Evolutionary conservation across 768 basidiomycete species (phyloP), one percentile per base, ranked within the genome.

Genomic region (Boletus bicolor): DNA sequence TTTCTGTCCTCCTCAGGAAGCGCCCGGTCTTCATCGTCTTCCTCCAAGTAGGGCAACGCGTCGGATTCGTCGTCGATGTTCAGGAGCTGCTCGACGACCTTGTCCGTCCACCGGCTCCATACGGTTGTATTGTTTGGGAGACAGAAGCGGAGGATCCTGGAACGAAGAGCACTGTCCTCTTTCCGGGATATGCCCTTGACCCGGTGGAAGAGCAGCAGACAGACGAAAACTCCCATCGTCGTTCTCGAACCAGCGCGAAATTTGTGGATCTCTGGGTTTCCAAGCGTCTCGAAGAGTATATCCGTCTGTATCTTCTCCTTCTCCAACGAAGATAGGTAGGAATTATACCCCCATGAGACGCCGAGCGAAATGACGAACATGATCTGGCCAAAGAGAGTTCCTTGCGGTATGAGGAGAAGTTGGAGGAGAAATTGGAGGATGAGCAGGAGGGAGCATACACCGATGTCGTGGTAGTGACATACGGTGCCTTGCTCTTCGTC

Each of bases 311-410:
- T 58, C 51, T 62, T 68, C 49, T 66, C 62, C 35, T 60, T 68
- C 58, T 79, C 76, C 68, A 78, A 52, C 2, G 67, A 70, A 5
- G 73, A 66, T 4, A 72, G 57, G 44, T 65, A 73, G 0, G 66
- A 63, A 37, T 71, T 75, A 28, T 75, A 72, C 10, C 19, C 51
- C 74, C 74, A 75, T 0, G 72, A 75, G 2, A 62, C 59, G 5
- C 51, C 64, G 44, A 75, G 61, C 7, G 72, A 67, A 8, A 51
- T 7, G 21, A 71, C 51, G 48, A 75, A 74, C 69, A 74, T 63
- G 45, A 67, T 54, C 45, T 74, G 73, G 5, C 74, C 74, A 14
- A 75, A 75, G 4, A 74, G 64, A 3, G 58, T 38, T 9, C 65
- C 66, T 56, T 71, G 70, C 0, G 74, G 73, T 35, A 73, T 60